A percentile compares a stretch with the other conserved stretches of the same genome.
These are phyloP conservation scores for Rhamnella rubrinervis DNA, from an alignment of 331 rosid genomes.

Conservation along the genomic window DNA sequence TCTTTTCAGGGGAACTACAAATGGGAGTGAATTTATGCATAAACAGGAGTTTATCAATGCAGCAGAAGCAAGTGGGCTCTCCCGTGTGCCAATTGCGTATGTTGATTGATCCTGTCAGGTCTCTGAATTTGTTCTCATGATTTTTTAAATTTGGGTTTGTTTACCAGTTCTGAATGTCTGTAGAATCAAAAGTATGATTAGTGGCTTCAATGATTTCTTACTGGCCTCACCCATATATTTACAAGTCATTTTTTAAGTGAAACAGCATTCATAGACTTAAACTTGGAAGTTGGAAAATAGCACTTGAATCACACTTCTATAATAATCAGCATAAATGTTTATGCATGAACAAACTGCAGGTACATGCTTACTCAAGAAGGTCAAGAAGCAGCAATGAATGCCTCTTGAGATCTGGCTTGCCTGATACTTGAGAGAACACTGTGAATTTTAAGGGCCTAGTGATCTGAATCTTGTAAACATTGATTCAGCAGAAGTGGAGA, in stretches of 20 bases:
- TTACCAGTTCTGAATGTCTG: conserved; percentile 4
- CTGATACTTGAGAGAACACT: conserved; percentile 39
- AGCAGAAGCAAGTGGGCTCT: conserved; percentile 94
- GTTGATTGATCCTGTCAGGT: conserved; percentile 25
- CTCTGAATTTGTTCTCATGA: neutral
- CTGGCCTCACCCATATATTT: neutral
- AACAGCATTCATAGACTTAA: neutral
- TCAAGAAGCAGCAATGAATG: conserved; percentile 79
- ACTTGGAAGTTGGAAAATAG: neutral
- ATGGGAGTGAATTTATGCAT: conserved; percentile 79
- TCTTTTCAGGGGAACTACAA: conserved; percentile 61
- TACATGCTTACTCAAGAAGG: conserved; percentile 96
- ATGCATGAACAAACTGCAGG: conserved; percentile 38
- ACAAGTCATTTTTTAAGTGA: neutral
- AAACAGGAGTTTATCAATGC: conserved; percentile 91
- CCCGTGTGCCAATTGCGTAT: conserved; percentile 79
- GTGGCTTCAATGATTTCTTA: neutral
- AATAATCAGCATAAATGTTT: conserved; percentile 16
- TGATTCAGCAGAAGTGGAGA: conserved; percentile 47
- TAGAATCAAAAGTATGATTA: neutral
- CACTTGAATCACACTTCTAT: neutral
- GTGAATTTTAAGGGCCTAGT: conserved; percentile 32
- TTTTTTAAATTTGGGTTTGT: conserved; percentile 12
- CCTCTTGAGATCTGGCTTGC: conserved; percentile 77
- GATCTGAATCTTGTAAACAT: conserved; percentile 29